Evolutionary conservation across 345 rosid genomes (phyloP), one percentile per base, ranked within the genome.

Genomic region (Hibiscus trionum): DNA sequence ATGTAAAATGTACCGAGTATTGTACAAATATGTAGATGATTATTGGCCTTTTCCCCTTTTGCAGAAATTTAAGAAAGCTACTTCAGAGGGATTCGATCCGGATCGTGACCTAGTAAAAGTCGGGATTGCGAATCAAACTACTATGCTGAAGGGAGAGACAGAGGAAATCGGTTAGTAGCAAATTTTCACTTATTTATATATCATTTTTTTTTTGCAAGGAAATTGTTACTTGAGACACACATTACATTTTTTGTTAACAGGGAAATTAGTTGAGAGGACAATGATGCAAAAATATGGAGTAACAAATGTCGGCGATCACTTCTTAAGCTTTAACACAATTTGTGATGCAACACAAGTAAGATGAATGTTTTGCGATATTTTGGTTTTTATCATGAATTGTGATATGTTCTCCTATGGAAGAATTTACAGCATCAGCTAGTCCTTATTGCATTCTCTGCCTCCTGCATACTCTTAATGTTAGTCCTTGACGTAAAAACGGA

Each of bases 131-230:
- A 95, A 95, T 78, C 99, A 95, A 80, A 95, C 99, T 37, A 95
- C 99, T n/a, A 92, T 90, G 97, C 97, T 95, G 55, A 95, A 92
- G 89, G 92, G 97, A 61, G 97, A 95, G 81, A 95, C 99, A n/a
- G 96, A 95, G 83, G 97, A 89, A 37, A 95, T 95, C 77, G 99
- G 99, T 90, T 66, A 82, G 81, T 61, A 42, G 73, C 59, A 37
- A 49, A 5, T 71, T 80, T 77, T 76, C 61, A 29, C 26, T 72
- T 70, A 14, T 21, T 17, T 50, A 31, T 65, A 19, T 49, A 29
- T 4, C 39, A 49, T 68, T 72, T 74, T 11, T 35, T 70, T 4
- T 77, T 65, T 46, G 29, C 44, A 0, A 5, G 68, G 70, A 37
- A 37, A 56, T 19, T 17, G 39, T 61, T 31, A 12, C 33, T 29